Evolutionary conservation across 129 eudicot species (phyloP).

Genomic region (Oenanthe sinensis): DNA sequence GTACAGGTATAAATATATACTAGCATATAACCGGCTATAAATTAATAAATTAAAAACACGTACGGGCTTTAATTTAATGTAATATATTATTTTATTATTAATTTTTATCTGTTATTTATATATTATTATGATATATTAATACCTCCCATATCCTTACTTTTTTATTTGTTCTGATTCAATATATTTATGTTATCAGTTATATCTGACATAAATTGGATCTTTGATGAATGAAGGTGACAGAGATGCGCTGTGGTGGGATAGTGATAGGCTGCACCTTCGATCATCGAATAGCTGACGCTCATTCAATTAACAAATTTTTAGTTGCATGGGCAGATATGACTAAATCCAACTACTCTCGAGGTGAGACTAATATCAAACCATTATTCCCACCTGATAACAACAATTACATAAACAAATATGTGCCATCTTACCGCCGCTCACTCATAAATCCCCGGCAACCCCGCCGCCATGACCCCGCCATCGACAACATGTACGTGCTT

Average conservation of each 20-base stretch:
- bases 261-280: not conserved
- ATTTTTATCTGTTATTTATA: no score
- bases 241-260: not conserved
- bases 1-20: conserved; percentile 38
- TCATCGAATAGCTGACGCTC: conserved; percentile 6
- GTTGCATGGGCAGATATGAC: conserved; percentile 1
- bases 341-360: not conserved
- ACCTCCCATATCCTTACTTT: no score
- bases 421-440: conserved; percentile 22
- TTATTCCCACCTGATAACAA: conserved; percentile 21
- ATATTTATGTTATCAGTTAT: no score
- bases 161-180: no score
- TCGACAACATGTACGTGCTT: conserved; percentile 23
- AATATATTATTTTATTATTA: no score
- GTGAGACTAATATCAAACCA: not conserved
- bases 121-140: no score
- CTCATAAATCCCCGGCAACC: conserved; percentile 39
- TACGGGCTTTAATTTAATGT: no score
- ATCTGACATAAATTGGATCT: no score
- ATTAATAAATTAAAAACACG: no score
- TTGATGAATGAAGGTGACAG: not conserved
- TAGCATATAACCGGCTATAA: no score
- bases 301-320: not conserved
- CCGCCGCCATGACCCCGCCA: conserved; percentile 11
- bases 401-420: not conserved